phyloP scores from a whole-genome alignment of 768 basidiomycete species.

The Tylopilus intermedius region DNA sequence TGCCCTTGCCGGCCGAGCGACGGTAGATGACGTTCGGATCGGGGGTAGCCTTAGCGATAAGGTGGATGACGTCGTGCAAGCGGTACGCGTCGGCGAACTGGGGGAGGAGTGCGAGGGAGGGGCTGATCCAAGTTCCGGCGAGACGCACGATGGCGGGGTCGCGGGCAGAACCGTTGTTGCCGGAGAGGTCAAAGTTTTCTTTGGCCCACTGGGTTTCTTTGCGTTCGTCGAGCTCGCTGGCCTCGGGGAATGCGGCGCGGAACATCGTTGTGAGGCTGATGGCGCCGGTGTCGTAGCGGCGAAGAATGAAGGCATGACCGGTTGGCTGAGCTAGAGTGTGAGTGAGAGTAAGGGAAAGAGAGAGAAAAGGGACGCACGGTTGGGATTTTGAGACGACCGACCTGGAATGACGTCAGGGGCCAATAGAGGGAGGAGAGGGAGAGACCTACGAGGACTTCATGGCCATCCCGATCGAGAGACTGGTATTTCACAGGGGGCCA shows the following conservation, averaged over 20 bases:
- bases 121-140: constrained; percentile 83
- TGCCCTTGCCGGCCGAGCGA: constrained; percentile 46
- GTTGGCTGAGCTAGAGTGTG: constrained; percentile 42
- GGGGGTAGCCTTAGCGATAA: constrained; percentile 66
- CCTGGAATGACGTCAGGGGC: constrained; percentile 41
- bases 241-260: constrained; percentile 86
- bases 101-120: constrained; percentile 52
- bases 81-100: constrained; percentile 62
- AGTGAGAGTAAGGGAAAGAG: constrained; percentile 12
- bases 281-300: constrained; percentile 89
- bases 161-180: constrained; percentile 69
- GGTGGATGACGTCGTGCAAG: constrained; percentile 54
- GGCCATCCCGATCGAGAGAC: constrained; percentile 81
- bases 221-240: constrained; percentile 72
- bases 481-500: constrained; percentile 85
- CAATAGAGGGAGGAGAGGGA: neutral
- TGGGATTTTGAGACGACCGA: constrained; percentile 85
- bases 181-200: constrained; percentile 65
- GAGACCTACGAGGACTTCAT: constrained; percentile 70
- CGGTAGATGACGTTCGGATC: constrained; percentile 78
- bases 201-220: constrained; percentile 81
- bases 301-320: constrained; percentile 90
- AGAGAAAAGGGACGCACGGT: constrained; percentile 53
- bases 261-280: constrained; percentile 95
- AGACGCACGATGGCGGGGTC: constrained; percentile 63